A percentile compares a stretch with the other conserved stretches of the same genome.
These are phyloP conservation scores for Pseudonitzschia pungens DNA, from an alignment of 108 stramenopile species.

Conservation along the genomic window DNA sequence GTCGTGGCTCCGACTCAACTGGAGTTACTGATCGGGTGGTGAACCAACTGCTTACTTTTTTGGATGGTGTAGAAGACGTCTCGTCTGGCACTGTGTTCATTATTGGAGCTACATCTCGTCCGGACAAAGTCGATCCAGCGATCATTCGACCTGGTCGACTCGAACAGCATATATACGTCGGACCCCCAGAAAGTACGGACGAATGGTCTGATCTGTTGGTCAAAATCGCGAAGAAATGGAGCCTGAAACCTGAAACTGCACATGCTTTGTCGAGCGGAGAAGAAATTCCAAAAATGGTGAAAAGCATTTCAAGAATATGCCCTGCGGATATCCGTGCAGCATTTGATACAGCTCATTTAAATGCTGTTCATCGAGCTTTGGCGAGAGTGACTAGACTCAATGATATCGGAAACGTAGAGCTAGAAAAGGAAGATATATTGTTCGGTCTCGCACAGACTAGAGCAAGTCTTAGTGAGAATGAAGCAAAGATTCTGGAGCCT, in stretches of 20 bases:
- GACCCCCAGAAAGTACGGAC: constrained; percentile 50
- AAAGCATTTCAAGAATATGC: constrained; percentile 33
- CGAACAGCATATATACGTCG: constrained; percentile 89
- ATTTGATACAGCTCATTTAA: constrained; percentile 74
- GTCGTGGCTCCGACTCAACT: constrained; percentile 92
- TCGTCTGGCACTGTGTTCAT: constrained; percentile 70
- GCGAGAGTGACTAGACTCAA: background rate
- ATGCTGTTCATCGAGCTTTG: constrained; percentile 57
- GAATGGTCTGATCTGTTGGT: constrained; percentile 72
- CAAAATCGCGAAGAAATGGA: constrained; percentile 50
- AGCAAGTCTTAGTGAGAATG: constrained; percentile 22
- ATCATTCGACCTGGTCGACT: constrained; percentile 92
- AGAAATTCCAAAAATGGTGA: background rate
- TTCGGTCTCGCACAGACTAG: constrained; percentile 12
- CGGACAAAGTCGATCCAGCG: constrained; percentile 95
- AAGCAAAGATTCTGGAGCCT: constrained; percentile 15
- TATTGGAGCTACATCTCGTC: constrained; percentile 90
- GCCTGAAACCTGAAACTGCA: constrained; percentile 42
- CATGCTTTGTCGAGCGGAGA: constrained; percentile 23
- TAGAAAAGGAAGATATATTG: constrained; percentile 23
- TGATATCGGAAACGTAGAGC: constrained; percentile 23
- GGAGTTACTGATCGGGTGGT: constrained; percentile 98
- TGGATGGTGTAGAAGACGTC: constrained; percentile 91
- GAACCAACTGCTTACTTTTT: constrained; percentile 95
- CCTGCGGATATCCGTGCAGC: constrained; percentile 84